Evolutionary conservation across 2,329 filamentous ascomycete species (phyloP).

Genomic region (Neurospora crassa): DNA sequence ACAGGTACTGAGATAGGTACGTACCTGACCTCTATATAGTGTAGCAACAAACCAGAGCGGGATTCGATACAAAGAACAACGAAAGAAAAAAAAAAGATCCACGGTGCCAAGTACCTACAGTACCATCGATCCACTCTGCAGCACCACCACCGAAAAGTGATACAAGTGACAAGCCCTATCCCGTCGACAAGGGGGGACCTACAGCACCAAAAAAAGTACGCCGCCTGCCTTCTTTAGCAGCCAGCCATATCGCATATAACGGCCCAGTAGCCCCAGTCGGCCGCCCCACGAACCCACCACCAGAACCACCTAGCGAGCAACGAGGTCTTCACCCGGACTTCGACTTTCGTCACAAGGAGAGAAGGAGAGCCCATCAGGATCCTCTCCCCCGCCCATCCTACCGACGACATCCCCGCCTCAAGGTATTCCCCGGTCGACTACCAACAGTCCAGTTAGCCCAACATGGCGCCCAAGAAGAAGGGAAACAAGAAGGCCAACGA

Average conservation of each 20-base stretch:
- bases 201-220: not conserved
- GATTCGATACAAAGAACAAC: not conserved
- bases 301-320: not conserved
- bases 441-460: slow-evolving; percentile 17
- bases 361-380: not conserved
- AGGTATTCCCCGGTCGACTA: not conserved
- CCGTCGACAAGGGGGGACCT: not conserved
- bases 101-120: not conserved
- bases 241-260: not conserved
- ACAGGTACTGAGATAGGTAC: not conserved
- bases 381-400: not conserved
- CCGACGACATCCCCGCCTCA: not conserved
- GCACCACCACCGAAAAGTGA: not conserved
- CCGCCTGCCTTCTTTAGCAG: not conserved
- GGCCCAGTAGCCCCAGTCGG: not conserved
- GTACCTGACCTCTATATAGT: not conserved
- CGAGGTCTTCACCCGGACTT: not conserved
- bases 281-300: not conserved
- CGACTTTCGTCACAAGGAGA: not conserved
- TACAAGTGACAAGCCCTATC: not conserved
- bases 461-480: slow-evolving; percentile 94
- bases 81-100: not conserved
- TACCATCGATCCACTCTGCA: not conserved
- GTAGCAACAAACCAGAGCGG: not conserved
- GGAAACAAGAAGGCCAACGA: slow-evolving; percentile 71